Percentiles rank a stretch among this genome's conserved stretches.
These are phyloP conservation scores for carrot (Daucus carota) DNA, from an alignment of 129 eudicot genomes.

Conservation along the genomic window DNA sequence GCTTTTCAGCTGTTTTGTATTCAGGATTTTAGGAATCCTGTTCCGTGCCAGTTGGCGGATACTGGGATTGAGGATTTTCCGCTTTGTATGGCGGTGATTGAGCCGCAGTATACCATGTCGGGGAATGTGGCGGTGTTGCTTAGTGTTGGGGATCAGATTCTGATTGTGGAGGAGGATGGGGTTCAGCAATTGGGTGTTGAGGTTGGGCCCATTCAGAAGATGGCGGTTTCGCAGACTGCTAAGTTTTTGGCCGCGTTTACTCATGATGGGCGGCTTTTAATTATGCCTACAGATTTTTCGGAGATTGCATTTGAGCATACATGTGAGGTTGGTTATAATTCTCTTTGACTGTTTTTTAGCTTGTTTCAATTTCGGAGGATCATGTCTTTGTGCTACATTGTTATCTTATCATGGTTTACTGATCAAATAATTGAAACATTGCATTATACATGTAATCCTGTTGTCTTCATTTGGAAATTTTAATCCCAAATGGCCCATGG, in stretches of 20 bases:
- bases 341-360: not conserved
- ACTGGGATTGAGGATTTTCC: conserved; percentile 70
- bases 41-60: conserved; percentile 50
- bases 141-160: conserved; percentile 59
- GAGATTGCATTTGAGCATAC: conserved; percentile 50
- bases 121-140: conserved; percentile 93
- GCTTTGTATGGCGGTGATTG: conserved; percentile 78
- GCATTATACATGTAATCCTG: not conserved
- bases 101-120: conserved; percentile 79
- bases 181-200: conserved; percentile 58
- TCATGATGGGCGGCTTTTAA: conserved; percentile 87
- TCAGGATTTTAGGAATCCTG: conserved; percentile 62
- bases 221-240: conserved; percentile 72
- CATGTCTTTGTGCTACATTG: not conserved
- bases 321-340: conserved; percentile 62
- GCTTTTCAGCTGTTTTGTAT: conserved; percentile 60
- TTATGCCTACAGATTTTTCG: conserved; percentile 65
- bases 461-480: not conserved
- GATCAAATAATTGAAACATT: not conserved
- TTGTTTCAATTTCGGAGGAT: not conserved
- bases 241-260: conserved; percentile 73
- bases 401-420: not conserved
- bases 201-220: conserved; percentile 83
- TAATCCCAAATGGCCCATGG: not conserved
- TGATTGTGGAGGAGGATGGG: conserved; percentile 83